Evolutionary conservation across 2,329 filamentous ascomycete genomes (phyloP).

Genomic region (Alternaria longipes): DNA sequence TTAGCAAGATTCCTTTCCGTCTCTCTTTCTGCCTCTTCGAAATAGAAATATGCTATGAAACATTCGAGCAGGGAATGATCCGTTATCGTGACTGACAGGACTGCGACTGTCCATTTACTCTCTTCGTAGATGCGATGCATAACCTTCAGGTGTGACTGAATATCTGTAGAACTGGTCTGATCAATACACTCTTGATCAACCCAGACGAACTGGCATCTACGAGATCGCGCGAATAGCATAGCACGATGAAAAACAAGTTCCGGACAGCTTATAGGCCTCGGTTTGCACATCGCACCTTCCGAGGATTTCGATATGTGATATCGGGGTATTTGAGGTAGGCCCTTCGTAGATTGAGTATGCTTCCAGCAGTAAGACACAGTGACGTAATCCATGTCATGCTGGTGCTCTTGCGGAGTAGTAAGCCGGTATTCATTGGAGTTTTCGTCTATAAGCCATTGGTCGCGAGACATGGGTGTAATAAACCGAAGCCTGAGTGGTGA

Average conservation of each 20-base stretch:
- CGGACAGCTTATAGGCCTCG: background rate
- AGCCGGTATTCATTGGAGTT: background rate
- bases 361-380: background rate
- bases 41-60: background rate
- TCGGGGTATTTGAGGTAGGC: background rate
- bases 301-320: background rate
- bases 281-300: rapidly evolving
- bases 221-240: background rate
- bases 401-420: background rate
- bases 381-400: background rate
- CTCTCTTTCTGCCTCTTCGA: no score
- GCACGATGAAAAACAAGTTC: background rate
- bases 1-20: no score
- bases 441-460: background rate
- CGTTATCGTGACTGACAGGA: background rate
- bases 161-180: background rate
- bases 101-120: background rate
- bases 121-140: background rate
- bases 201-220: background rate
- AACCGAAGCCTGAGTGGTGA: background rate
- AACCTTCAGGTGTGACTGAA: background rate
- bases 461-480: background rate
- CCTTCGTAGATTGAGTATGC: background rate
- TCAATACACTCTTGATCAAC: background rate
- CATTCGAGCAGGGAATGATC: background rate